Base-by-base conservation (phyloP, 1,284 basidiomycete species). In the Cystobasidium sp. region DNA sequence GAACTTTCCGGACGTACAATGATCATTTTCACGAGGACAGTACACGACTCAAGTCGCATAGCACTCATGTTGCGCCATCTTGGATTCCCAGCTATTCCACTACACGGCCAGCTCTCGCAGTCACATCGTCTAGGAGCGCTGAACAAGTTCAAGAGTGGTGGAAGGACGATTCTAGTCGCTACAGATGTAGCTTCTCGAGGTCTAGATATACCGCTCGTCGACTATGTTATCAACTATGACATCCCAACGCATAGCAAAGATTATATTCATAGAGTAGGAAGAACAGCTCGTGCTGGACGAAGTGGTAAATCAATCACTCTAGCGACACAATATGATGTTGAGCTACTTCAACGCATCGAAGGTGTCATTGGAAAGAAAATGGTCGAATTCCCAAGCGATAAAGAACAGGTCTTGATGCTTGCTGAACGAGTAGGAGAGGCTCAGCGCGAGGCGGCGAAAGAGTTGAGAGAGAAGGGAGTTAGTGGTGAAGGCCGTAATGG, bases 171-270 rank as follows among this genome's bases (percentile, higher is more conserved):
- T 65, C 85, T 99, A 18, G 92, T 99, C 3, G 97, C 97, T 9
- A 99, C 97, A 0, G 97, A 99, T 82, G 90, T 99, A 64, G 97
- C 97, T n/a, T 93, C 91, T 82, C 89, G 92, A 79, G 97, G 97
- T 81, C 86, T 99, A 43, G 97, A 99, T 84, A 97, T 99, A 75
- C 95, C 96, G 5, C 89, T 91, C 18, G 97, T 99, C 37, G 97
- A 99, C 81, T 85, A 95, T 51, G 96, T 99, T 67, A 93, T 99
- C 84, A 99, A 99, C 84, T 99, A 93, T 82, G 96, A 99, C 82
- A 92, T 98, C 76, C 97, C 97, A 0, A 93, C 94, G 6, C 93
- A 99, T 82, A 98, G 95, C 39, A 99, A 99, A 85, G 97, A 99
- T 83, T 99, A 99, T 83, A 97, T 99, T 73, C 97, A 99, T 82